Conservation (phyloP, 192 early-diverging fungal species). For the Mortierella hygrophila region DNA sequence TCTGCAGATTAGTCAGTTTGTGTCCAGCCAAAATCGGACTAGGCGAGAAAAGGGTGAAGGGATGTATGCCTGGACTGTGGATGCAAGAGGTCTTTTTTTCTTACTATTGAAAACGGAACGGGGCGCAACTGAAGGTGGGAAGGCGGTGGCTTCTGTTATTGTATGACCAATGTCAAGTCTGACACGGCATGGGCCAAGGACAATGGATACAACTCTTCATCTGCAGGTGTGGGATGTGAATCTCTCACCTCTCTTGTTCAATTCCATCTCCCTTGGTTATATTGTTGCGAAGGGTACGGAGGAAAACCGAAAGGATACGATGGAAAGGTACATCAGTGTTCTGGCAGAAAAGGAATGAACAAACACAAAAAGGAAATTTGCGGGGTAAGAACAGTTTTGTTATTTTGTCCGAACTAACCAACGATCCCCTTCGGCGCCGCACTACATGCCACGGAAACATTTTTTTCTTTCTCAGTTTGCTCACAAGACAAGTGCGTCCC, state of each 20-base stretch:
- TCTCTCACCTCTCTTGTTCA: too few relatives aligned
- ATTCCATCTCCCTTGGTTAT: too few relatives aligned
- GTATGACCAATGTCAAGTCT: too few relatives aligned
- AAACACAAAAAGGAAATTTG: constrained; percentile 3
- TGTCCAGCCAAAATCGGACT: not conserved
- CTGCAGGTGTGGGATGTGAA: too few relatives aligned
- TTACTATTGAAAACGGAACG: not conserved
- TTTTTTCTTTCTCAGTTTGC: not conserved
- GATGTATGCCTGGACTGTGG: not conserved
- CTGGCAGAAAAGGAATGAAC: not conserved
- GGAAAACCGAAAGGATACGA: not conserved
- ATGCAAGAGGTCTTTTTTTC: not conserved
- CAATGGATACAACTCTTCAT: too few relatives aligned
- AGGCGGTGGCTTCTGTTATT: too few relatives aligned
- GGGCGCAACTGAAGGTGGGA: not conserved
- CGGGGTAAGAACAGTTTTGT: not conserved
- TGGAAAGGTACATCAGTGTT: not conserved
- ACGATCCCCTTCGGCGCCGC: not conserved
- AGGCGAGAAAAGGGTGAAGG: not conserved
- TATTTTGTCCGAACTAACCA: not conserved
- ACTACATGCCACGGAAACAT: not conserved
- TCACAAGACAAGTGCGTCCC: not conserved
- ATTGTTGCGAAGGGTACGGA: too few relatives aligned
- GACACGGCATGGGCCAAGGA: too few relatives aligned
- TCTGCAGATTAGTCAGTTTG: not conserved